Conservation (phyloP, 257 asterid genomes). For the Solanum arcanum region DNA sequence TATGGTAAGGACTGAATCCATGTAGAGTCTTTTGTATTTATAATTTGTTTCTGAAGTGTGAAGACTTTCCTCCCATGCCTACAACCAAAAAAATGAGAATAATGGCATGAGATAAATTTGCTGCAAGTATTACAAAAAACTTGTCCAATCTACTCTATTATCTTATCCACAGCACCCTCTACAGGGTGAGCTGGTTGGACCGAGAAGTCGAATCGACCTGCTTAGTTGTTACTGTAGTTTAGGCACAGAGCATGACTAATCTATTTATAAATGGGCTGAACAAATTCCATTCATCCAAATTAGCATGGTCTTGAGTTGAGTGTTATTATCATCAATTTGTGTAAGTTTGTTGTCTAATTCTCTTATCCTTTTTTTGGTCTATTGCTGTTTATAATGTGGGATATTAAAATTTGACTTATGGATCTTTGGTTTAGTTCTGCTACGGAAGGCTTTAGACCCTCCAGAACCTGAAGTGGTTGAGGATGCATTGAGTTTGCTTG, state of each 20-base stretch:
- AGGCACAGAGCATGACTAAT: neutral
- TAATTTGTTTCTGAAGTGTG: neutral
- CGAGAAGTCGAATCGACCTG: neutral
- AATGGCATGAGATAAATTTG: neutral
- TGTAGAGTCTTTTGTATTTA: neutral
- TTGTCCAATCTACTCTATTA: neutral
- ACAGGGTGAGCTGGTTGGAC: neutral
- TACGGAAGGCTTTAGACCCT: conserved; percentile 93
- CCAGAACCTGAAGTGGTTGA: conserved; percentile 59
- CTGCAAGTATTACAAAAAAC: neutral
- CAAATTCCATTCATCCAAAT: neutral
- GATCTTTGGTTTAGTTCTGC: conserved; percentile 36
- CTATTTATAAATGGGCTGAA: neutral
- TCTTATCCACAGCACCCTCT: neutral
- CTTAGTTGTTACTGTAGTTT: neutral
- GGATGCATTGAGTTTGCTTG: conserved; percentile 69
- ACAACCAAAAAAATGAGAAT: neutral
- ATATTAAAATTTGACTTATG: conserved; percentile 2
- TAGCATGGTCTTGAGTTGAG: neutral
- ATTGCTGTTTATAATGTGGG: neutral
- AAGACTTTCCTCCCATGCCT: neutral
- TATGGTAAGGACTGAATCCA: neutral
- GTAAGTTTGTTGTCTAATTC: neutral
- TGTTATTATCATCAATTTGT: neutral
- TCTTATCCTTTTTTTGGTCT: neutral